These are phyloP conservation scores for Acanthochlamys bracteata DNA, from an alignment of 106 monocot species.

Conservation along the genomic window DNA sequence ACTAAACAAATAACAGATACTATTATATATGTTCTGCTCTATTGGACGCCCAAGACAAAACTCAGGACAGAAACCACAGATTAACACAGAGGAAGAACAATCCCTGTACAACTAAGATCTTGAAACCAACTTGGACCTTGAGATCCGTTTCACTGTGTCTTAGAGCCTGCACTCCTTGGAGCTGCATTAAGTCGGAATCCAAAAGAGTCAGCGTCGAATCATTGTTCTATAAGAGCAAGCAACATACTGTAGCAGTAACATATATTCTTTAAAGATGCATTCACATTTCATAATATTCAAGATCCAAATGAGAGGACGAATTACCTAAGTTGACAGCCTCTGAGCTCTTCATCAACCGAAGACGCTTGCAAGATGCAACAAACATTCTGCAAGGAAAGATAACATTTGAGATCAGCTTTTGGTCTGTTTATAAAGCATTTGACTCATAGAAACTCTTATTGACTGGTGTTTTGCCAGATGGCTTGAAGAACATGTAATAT, in stretches of 20 bases:
- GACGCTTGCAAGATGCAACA: constrained; percentile 73
- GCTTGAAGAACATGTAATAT: no score
- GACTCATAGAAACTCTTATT: not conserved
- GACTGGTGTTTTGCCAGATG: not conserved
- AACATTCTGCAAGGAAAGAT: constrained; percentile 55
- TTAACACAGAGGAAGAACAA: constrained; percentile 3
- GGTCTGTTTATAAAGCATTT: not conserved
- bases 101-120: constrained; percentile 22
- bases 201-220: not conserved
- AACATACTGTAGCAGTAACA: not conserved
- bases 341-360: constrained; percentile 90
- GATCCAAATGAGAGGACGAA: not conserved
- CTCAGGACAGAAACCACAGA: not conserved
- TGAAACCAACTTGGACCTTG: not conserved
- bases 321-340: constrained; percentile 82
- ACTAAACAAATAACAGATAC: constrained; percentile 7
- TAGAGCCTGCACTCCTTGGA: constrained; percentile 20
- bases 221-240: not conserved
- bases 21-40: constrained; percentile 15
- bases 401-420: not conserved
- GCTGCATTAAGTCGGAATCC: constrained; percentile 18
- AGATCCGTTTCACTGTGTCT: not conserved
- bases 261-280: no score
- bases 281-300: no score
- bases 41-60: constrained; percentile 1